These are phyloP conservation scores for Cercospora zeina DNA, from an alignment of 2,329 filamentous ascomycete species.

Conservation along the genomic window DNA sequence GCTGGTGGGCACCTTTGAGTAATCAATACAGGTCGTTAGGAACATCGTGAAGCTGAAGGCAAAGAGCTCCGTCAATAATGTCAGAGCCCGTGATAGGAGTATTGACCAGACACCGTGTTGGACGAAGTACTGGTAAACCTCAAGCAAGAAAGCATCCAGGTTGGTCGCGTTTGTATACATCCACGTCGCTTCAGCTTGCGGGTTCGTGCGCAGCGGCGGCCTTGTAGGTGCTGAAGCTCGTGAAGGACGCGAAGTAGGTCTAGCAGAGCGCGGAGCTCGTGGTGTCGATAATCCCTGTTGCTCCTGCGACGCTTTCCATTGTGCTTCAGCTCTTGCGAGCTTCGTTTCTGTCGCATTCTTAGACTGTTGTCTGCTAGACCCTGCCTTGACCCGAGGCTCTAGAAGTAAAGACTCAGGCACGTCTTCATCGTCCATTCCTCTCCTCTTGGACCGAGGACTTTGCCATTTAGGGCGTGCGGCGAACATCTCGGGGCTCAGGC, in stretches of 20 bases:
- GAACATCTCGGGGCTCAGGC: conserved; percentile 45
- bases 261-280: conserved; percentile 19
- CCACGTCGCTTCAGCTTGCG: conserved; percentile 81
- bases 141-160: conserved; percentile 80
- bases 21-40: conserved; percentile 82
- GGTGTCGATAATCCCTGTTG: conserved; percentile 48
- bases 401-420: conserved; percentile 64
- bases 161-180: conserved; percentile 90
- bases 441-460: conserved; percentile 35
- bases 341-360: conserved; percentile 19
- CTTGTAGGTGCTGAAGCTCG: conserved; percentile 26
- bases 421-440: conserved; percentile 58
- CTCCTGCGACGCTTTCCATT: conserved; percentile 53
- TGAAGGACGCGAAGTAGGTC: conserved; percentile 23
- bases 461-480: conserved; percentile 45
- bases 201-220: conserved; percentile 48
- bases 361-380: conserved; percentile 18
- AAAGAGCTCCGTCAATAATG: conserved; percentile 78
- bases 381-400: conserved; percentile 49
- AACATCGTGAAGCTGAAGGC: conserved; percentile 81
- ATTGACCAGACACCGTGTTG: conserved; percentile 86
- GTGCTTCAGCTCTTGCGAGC: conserved; percentile 42
- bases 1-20: conserved; percentile 66
- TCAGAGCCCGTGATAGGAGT: conserved; percentile 67
- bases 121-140: conserved; percentile 83